Evolutionary conservation across 177 flowering plant genomes (phyloP).

Genomic region (Tripterygium wilfordii): DNA sequence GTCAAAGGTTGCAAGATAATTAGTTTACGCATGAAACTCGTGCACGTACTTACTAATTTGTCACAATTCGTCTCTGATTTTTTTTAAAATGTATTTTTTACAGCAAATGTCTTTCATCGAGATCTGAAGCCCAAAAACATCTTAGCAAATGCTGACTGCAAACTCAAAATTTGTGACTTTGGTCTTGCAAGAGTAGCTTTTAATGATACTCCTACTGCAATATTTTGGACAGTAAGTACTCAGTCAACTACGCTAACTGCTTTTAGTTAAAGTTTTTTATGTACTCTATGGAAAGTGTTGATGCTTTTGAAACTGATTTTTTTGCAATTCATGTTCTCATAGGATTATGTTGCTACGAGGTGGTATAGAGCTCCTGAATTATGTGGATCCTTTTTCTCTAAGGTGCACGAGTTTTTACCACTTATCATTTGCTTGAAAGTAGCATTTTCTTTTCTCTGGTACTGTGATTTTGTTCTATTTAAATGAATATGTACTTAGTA

Average conservation of each 20-base stretch:
- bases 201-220: conserved; percentile 94
- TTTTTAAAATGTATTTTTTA: conserved; percentile 72
- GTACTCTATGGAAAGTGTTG: not conserved
- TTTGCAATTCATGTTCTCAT: conserved; percentile 6
- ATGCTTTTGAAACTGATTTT: not conserved
- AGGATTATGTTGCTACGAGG: conserved; percentile 99
- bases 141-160: too few species aligned
- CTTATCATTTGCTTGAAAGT: not conserved
- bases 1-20: too few species aligned
- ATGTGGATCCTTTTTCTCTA: conserved; percentile 96
- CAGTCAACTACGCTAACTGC: too few species aligned
- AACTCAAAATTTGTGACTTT: conserved; percentile 94
- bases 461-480: not conserved
- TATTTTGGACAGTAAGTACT: conserved; percentile 86
- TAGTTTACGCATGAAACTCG: too few species aligned
- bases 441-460: conserved; percentile 3
- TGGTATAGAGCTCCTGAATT: too few species aligned
- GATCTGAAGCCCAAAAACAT: too few species aligned
- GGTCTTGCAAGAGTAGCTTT: too few species aligned
- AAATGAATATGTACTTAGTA: too few species aligned
- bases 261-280: too few species aligned
- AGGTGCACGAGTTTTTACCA: conserved; percentile 37
- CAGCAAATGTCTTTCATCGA: too few species aligned
- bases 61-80: conserved; percentile 7
- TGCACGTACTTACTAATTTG: not conserved